Conservation (phyloP, 805 yeast species). For the Priceomyces fermenticarens region DNA sequence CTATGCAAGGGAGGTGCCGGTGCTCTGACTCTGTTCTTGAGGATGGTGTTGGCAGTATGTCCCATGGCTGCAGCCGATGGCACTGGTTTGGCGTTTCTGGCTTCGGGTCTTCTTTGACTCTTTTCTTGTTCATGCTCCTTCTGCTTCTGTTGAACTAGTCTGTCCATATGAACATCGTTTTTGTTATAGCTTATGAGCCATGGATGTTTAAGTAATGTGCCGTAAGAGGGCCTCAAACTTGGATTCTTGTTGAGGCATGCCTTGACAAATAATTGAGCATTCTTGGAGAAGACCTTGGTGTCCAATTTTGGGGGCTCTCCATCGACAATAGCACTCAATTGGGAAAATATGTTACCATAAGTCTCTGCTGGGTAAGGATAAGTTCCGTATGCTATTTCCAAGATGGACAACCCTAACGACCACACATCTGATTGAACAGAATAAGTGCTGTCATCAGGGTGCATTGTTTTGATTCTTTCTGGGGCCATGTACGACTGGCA, state of each 20-base stretch:
- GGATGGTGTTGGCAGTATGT: conserved; percentile 38
- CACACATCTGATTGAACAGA: conserved; percentile 94
- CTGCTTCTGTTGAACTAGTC: conserved; percentile 23
- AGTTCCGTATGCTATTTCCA: conserved; percentile 86
- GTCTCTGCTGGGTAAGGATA: conserved; percentile 98
- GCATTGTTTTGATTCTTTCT: conserved; percentile 77
- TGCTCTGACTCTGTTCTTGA: conserved; percentile 39
- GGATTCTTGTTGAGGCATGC: conserved; percentile 81
- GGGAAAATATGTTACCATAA: conserved; percentile 84
- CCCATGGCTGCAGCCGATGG: too few species aligned
- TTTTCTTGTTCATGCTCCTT: conserved; percentile 14
- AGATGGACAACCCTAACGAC: conserved; percentile 87
- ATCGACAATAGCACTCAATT: conserved; percentile 93
- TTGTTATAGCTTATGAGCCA: conserved; percentile 65
- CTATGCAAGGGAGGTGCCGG: conserved; percentile 38
- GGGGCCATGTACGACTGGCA: conserved; percentile 99
- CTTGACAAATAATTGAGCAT: conserved; percentile 78
- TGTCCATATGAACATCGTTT: conserved; percentile 28
- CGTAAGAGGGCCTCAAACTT: conserved; percentile 74
- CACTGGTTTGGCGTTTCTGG: conserved; percentile 3
- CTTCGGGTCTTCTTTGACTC: conserved; percentile 7
- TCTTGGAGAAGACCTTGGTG: conserved; percentile 55
- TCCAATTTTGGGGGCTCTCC: conserved; percentile 91
- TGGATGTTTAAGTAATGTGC: conserved; percentile 71
- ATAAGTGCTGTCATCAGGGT: conserved; percentile 75